phyloP scores from a whole-genome alignment of 2,329 filamentous ascomycete genomes.

The Aureobasidium subglaciale region DNA sequence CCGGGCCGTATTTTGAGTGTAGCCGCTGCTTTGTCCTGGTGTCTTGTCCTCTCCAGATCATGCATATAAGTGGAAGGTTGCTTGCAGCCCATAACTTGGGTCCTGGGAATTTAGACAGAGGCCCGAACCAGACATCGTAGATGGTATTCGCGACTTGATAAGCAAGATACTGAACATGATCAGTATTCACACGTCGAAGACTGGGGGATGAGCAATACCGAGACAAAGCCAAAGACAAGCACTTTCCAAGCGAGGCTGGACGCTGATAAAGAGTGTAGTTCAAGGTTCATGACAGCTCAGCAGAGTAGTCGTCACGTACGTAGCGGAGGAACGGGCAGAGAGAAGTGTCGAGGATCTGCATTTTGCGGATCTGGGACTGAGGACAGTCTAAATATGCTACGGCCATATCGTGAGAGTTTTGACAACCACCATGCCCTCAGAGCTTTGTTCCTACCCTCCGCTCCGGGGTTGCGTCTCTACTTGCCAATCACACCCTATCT shows the following conservation, averaged over 20 bases:
- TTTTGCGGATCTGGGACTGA: not conserved
- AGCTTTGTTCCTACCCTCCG: not conserved
- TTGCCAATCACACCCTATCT: not conserved
- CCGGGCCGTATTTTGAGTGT: conserved; percentile 37
- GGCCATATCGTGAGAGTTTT: not conserved
- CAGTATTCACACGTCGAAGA: not conserved
- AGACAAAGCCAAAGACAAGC: not conserved
- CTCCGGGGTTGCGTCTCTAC: not conserved
- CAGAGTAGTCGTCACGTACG: not conserved
- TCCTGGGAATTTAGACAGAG: conserved; percentile 38
- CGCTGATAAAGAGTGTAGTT: not conserved
- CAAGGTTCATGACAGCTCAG: not conserved
- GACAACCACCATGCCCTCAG: not conserved
- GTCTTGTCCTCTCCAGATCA: conserved; percentile 16
- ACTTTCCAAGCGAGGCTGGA: not conserved
- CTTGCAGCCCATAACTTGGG: conserved; percentile 31
- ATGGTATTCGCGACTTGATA: conserved; percentile 17
- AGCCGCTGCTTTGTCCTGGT: conserved; percentile 20
- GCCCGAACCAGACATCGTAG: conserved; percentile 38
- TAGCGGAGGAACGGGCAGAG: not conserved
- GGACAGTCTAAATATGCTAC: conserved; percentile 9
- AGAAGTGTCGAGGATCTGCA: not conserved
- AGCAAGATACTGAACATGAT: not conserved
- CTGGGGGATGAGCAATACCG: not conserved
- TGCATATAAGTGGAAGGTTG: conserved; percentile 23